phyloP scores from a whole-genome alignment of 257 asterid species.

The Paulownia fortunei region DNA sequence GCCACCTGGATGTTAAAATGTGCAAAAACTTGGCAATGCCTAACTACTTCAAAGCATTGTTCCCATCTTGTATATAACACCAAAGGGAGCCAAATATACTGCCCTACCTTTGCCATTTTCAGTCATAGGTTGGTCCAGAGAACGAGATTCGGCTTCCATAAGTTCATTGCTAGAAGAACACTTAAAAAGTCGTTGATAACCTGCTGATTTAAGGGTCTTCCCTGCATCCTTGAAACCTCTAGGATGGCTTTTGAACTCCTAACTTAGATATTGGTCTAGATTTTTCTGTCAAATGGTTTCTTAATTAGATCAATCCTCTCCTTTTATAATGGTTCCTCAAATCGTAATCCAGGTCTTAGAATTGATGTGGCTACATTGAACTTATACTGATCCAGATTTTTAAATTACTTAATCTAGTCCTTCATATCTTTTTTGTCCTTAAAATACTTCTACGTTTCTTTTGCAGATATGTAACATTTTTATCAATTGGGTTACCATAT shows the following conservation, averaged over 20 bases:
- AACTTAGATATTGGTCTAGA: not conserved
- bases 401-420: not conserved
- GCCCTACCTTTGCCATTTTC: not conserved
- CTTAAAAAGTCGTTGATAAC: not conserved
- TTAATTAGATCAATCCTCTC: not conserved
- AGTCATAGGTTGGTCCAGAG: not conserved
- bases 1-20: not conserved
- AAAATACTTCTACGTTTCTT: not conserved
- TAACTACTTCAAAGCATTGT: not conserved
- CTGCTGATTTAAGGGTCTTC: not conserved
- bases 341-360: not conserved
- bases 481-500: too few relatives aligned
- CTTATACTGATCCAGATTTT: not conserved
- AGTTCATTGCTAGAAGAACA: not conserved
- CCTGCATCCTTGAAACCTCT: not conserved
- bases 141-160: not conserved
- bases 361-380: not conserved
- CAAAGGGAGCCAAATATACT: not conserved
- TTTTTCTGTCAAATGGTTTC: constrained; percentile 11
- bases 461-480: not conserved
- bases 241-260: constrained; percentile 4
- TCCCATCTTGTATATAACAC: not conserved
- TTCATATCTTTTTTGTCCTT: not conserved
- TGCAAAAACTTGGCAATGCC: not conserved
- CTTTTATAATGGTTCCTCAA: not conserved